Conservation (phyloP, 768 basidiomycete genomes). For the Boletus tylopilopsis region DNA sequence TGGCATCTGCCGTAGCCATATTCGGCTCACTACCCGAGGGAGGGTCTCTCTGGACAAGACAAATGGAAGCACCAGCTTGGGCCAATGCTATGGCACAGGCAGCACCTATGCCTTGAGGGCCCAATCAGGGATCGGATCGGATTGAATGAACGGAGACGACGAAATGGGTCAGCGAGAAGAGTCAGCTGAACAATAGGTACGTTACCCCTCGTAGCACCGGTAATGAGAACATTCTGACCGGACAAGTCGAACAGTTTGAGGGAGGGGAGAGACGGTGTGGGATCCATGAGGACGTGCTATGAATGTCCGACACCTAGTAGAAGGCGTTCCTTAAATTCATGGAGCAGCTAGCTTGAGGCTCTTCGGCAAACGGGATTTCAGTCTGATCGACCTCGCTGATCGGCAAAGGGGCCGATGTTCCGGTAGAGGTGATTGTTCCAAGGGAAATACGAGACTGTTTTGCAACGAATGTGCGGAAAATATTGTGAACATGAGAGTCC, state of each 20-base stretch:
- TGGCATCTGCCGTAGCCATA: slow-evolving; percentile 33
- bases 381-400: slow-evolving; percentile 30
- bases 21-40: slow-evolving; percentile 34
- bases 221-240: slow-evolving; percentile 70
- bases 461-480: slow-evolving; percentile 9
- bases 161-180: neutral
- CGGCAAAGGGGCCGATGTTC: slow-evolving; percentile 29
- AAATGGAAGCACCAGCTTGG: slow-evolving; percentile 50
- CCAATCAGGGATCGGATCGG: slow-evolving; percentile 6
- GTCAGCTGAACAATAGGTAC: slow-evolving; percentile 21
- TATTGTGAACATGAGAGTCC: slow-evolving; percentile 10
- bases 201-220: slow-evolving; percentile 74
- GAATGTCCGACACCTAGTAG: slow-evolving; percentile 1
- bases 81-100: slow-evolving; percentile 54
- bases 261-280: slow-evolving; percentile 46
- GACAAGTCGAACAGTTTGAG: slow-evolving; percentile 63
- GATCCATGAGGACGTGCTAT: slow-evolving; percentile 44
- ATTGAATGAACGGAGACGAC: slow-evolving; percentile 12
- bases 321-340: slow-evolving; percentile 22
- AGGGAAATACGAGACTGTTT: neutral
- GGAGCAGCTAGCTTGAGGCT: neutral
- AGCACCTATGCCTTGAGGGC: slow-evolving; percentile 46
- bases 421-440: slow-evolving; percentile 7
- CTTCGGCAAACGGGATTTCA: neutral
- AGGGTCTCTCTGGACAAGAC: slow-evolving; percentile 44